phyloP scores from a whole-genome alignment of 2,329 filamentous ascomycete genomes.

The Dendryphion nanum region DNA sequence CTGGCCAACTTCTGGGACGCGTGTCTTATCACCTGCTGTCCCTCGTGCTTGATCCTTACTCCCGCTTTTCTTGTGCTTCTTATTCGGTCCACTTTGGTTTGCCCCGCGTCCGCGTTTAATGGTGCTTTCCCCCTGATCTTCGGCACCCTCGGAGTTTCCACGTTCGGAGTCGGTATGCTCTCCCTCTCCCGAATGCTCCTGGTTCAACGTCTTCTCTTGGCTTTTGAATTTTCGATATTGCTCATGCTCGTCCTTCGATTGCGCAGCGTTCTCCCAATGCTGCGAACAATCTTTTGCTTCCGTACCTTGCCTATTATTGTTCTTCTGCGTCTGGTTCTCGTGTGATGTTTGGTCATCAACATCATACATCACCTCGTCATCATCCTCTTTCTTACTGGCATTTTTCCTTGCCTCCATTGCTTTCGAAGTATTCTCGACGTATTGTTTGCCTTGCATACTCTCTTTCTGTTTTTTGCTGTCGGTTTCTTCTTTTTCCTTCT shows the following conservation, averaged over 20 bases:
- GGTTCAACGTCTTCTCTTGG: conserved; percentile 8
- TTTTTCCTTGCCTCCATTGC: conserved; percentile 43
- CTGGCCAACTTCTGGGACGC: conserved; percentile 44
- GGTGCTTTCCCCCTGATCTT: conserved; percentile 8
- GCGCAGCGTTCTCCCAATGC: conserved; percentile 30
- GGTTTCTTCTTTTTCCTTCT: conserved; percentile 47
- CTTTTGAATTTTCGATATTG: conserved; percentile 30
- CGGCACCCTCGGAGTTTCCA: conserved; percentile 4
- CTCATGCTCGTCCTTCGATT: conserved; percentile 21
- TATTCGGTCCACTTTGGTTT: conserved; percentile 25
- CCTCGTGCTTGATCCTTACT: conserved; percentile 17
- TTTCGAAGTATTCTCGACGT: conserved; percentile 44
- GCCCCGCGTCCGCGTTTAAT: conserved; percentile 29
- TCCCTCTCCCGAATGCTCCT: conserved; percentile 3
- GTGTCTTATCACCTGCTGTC: conserved; percentile 30
- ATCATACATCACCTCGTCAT: too few species aligned
- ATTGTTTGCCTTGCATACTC: conserved; percentile 46
- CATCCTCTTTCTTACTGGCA: too few species aligned
- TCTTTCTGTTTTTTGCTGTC: conserved; percentile 47
- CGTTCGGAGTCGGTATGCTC: conserved; percentile 6
- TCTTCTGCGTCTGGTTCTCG: conserved; percentile 9
- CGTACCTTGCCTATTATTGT: too few species aligned
- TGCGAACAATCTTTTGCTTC: conserved; percentile 29
- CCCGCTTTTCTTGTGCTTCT: conserved; percentile 36
- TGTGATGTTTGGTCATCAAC: conserved; percentile 18